Evolutionary conservation across 306 rosid species (phyloP).

Genomic region (Pyrus communis): DNA sequence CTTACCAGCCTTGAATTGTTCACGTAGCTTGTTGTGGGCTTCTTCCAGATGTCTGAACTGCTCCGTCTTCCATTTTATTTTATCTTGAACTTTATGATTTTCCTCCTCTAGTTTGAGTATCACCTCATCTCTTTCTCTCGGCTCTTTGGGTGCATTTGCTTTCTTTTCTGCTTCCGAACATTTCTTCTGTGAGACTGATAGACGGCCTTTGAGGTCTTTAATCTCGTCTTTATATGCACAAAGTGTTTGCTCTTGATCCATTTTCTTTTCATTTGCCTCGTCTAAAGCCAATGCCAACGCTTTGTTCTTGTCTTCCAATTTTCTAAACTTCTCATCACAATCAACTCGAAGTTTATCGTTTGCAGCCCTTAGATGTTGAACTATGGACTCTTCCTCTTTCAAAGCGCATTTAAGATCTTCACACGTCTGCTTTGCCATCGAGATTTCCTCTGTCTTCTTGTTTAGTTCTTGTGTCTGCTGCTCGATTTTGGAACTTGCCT

Average conservation of each 20-base stretch:
- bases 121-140: constrained; percentile 41
- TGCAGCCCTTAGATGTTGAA: constrained; percentile 50
- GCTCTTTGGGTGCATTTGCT: constrained; percentile 32
- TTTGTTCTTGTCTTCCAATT: constrained; percentile 41
- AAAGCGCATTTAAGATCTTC: constrained; percentile 38
- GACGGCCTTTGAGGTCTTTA: constrained; percentile 40
- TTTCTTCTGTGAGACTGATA: constrained; percentile 43
- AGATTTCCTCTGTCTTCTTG: constrained; percentile 37
- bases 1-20: constrained; percentile 38
- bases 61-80: constrained; percentile 78
- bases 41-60: constrained; percentile 70
- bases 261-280: constrained; percentile 48
- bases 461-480: constrained; percentile 44
- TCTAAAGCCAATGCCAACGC: constrained; percentile 46
- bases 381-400: constrained; percentile 36
- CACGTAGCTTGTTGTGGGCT: constrained; percentile 45
- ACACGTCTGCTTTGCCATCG: constrained; percentile 11
- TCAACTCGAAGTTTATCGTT: constrained; percentile 46
- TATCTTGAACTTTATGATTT: constrained; percentile 47
- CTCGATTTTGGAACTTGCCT: constrained; percentile 49
- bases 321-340: constrained; percentile 32
- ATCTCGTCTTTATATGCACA: constrained; percentile 40
- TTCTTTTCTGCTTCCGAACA: constrained; percentile 31
- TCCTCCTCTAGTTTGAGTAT: constrained; percentile 42
- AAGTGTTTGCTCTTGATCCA: constrained; percentile 41